Percentiles rank a stretch among this genome's conserved stretches.
These are phyloP conservation scores for Phialemoniopsis sp. DNA, from an alignment of 2,329 filamentous ascomycete species.

Conservation along the genomic window DNA sequence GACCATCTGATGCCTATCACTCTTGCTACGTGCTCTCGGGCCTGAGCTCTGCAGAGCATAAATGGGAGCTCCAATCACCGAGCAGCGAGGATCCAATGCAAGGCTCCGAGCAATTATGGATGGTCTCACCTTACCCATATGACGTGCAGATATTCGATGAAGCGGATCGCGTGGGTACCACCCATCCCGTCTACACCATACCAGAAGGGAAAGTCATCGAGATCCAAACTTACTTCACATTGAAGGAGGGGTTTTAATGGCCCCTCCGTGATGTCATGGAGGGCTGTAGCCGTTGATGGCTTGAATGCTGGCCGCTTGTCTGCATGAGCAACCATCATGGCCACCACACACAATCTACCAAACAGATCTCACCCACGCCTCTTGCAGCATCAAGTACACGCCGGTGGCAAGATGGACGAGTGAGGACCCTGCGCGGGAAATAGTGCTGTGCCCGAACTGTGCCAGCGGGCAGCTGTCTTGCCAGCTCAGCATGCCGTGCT, in stretches of 20 bases:
- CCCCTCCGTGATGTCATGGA: too few relatives aligned
- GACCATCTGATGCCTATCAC: constrained; percentile 82
- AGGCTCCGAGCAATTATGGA: constrained; percentile 26
- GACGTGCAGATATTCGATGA: constrained; percentile 64
- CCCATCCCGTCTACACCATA: constrained; percentile 85
- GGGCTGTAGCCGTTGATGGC: too few relatives aligned
- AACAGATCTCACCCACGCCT: too few relatives aligned
- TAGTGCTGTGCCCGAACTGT: too few relatives aligned
- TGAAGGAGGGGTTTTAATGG: constrained; percentile 51
- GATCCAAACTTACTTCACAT: constrained; percentile 61
- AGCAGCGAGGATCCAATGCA: constrained; percentile 23
- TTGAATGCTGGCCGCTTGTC: too few relatives aligned
- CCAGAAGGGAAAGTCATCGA: constrained; percentile 65
- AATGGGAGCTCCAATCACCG: constrained; percentile 41
- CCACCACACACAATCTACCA: too few relatives aligned
- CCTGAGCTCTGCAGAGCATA: constrained; percentile 76
- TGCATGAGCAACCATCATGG: too few relatives aligned
- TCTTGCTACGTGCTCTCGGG: constrained; percentile 88
- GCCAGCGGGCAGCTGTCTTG: too few relatives aligned
- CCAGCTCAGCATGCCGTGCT: too few relatives aligned
- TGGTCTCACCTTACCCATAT: constrained; percentile 41
- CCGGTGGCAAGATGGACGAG: too few relatives aligned
- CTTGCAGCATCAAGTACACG: too few relatives aligned
- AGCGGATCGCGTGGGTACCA: constrained; percentile 62
- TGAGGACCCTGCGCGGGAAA: too few relatives aligned